Base-by-base conservation (phyloP, 371 early-diverging fungal species). In the Mucor indicus region DNA sequence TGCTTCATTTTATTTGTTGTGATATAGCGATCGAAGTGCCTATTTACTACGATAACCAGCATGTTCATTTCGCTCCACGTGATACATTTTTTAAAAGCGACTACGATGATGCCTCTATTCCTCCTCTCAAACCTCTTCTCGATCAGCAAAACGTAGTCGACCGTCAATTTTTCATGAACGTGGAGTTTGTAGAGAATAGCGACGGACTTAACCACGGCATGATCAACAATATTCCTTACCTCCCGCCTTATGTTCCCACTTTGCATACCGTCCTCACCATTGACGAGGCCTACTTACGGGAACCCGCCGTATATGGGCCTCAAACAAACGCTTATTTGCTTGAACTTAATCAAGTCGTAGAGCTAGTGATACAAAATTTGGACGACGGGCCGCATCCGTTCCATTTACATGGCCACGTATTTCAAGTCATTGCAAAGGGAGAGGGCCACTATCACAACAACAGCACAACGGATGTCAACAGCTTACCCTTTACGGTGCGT, bases 201-300 rank as follows among this genome's bases (percentile, higher is more conserved):
- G 91, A 92, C 47, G 86, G 87, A 23, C 63, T 77, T 65, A 88
- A 87, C 71, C 86, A 83, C 56, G 90, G 89, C 30, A 65, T 81
- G 1, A 87, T 92, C 76, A 91, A 91, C 71, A 70, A 71, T 38
- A 69, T 84, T 16, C 79, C 88, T 13, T 92, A 81, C 50, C 62
- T 79, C 25, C 23, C 59, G 37, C 88, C 89, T 35, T 63, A 64
- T 27, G 81, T 84, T 6, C 91, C 92, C 8, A 47, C 83, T 1
- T 55, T 92, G 41, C 72, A 86, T 48, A 85, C 89, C 0, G 72
- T 85, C 6, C 43, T 87, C 37, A 72, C 81, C 4, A 64, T 74
- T 44, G 48, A 37, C 1, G 86, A 84, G 17, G 55, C 71, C 9
- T 58, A 69, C 12, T 61, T 80, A 3, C 53, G 63, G 11, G 62